Base-by-base conservation (phyloP, 163 green algal species). In the Chlamydomonas reinhardtii region DNA sequence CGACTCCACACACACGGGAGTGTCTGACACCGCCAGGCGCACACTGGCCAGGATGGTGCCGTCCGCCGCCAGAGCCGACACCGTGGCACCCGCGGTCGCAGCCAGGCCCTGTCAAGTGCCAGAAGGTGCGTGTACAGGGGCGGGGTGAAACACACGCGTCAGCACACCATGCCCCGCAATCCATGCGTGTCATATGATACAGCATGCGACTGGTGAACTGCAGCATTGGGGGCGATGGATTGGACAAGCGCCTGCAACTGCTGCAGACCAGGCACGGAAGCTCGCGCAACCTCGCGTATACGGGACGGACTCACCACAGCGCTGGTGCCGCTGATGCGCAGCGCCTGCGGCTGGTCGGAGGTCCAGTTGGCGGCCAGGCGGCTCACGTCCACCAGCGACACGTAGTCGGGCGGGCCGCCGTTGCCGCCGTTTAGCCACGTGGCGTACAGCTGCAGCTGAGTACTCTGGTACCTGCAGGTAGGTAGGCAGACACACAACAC, bases 381-480 rank as follows among this genome's bases (percentile, higher is more conserved):
- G 8, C 88, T 93, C 27, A 92, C 77, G 24, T 93, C 90, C 61
- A 87, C 80, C 24, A 59, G 73, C 0, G 61, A 20, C 17, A 92
- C 34, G 25, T 31, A 59, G 52, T 92, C 88, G 9, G 17, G 59
- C 2, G 73, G 0, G 29, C 19, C 54, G n/a, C 5, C 43, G 35
- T 19, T 75, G 29, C 90, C 89, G 8, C 85, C 88, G 65, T 92
- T 92, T 35, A 31, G 83, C 88, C 88, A 93, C 20, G 78, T 87
- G 11, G 84, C 85, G 27, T 73, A 39, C 14, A 91, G 72, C 0
- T 20, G 54, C 31, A 93, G 76, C 54, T 61, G 32, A 11, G 90
- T 84, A 20, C 81, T 87, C 59, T 91, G 88, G 52, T 88, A 87
- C 61, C 82, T 87, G 72, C 27, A 29, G 11, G 62, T 75, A 12